These are phyloP conservation scores for Xylaria sp. DNA, from an alignment of 2,329 filamentous ascomycete species.

Conservation along the genomic window DNA sequence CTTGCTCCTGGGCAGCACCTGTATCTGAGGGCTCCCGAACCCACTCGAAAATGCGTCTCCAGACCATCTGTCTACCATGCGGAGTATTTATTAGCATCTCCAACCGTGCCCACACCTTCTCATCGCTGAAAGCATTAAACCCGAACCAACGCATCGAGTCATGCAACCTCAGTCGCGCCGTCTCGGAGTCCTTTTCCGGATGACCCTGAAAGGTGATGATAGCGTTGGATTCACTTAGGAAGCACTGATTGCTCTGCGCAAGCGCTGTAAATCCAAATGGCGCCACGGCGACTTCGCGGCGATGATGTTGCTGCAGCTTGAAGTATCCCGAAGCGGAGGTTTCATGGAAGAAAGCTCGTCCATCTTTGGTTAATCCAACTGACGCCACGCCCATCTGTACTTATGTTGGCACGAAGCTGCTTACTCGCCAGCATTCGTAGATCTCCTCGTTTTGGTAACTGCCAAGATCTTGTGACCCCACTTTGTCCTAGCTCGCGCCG, in stretches of 20 bases:
- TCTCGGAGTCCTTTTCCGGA: constrained; percentile 49
- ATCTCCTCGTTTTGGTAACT: not conserved
- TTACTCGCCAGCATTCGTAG: not conserved
- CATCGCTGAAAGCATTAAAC: constrained; percentile 40
- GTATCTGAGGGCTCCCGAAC: constrained; percentile 14
- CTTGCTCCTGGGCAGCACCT: not conserved
- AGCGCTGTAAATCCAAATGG: constrained; percentile 18
- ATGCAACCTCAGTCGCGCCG: constrained; percentile 47
- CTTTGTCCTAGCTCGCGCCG: not conserved
- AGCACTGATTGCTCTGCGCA: constrained; percentile 44
- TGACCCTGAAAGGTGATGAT: constrained; percentile 54
- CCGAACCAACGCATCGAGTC: constrained; percentile 47
- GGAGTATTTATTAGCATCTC: constrained; percentile 38
- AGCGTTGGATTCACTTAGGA: constrained; percentile 46
- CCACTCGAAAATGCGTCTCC: constrained; percentile 40
- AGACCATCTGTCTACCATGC: constrained; percentile 47
- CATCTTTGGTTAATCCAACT: constrained; percentile 45
- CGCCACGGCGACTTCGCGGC: constrained; percentile 43
- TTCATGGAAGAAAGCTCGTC: constrained; percentile 46
- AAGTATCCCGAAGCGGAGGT: constrained; percentile 24
- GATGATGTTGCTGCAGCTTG: constrained; percentile 49
- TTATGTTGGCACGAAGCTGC: constrained; percentile 3
- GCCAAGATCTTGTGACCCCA: not conserved
- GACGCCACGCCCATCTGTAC: constrained; percentile 44
- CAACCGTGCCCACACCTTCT: constrained; percentile 39